Conservation (phyloP, 2,329 filamentous ascomycete species). For the Polychaeton citri region DNA sequence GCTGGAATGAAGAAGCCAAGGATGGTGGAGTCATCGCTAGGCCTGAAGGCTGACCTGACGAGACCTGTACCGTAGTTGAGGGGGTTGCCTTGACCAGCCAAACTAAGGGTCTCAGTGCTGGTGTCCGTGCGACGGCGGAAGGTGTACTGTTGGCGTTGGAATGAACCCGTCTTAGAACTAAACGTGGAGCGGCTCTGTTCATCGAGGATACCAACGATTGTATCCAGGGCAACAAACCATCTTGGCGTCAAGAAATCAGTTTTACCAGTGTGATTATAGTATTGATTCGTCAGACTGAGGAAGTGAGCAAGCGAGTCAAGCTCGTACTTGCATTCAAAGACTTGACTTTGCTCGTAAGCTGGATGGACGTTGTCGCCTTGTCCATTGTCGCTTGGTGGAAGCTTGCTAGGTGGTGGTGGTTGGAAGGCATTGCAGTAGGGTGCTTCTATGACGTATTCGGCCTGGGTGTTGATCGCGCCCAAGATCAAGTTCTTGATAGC, state of each 20-base stretch:
- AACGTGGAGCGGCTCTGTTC: conserved; percentile 76
- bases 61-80: conserved; percentile 73
- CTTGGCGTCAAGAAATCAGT: conserved; percentile 64
- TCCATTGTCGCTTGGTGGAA: conserved; percentile 60
- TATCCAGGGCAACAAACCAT: conserved; percentile 68
- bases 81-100: conserved; percentile 81
- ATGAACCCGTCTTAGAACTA: conserved; percentile 50
- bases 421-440: conserved; percentile 99
- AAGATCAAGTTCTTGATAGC: conserved; percentile 67
- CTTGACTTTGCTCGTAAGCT: conserved; percentile 64
- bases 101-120: conserved; percentile 79
- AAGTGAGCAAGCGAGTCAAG: conserved; percentile 92
- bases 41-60: conserved; percentile 81
- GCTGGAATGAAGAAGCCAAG: conserved; percentile 89
- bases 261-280: conserved; percentile 65
- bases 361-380: conserved; percentile 80
- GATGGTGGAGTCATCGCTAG: conserved; percentile 89
- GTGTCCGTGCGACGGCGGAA: conserved; percentile 69
- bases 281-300: conserved; percentile 72
- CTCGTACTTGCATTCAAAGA: conserved; percentile 99
- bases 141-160: conserved; percentile 64
- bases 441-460: conserved; percentile 84
- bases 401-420: conserved; percentile 69
- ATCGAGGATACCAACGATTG: conserved; percentile 58
- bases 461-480: conserved; percentile 90